Evolutionary conservation across 805 yeast genomes (phyloP), one percentile per base, ranked within the genome.

Genomic region (Starmera pachycereana): DNA sequence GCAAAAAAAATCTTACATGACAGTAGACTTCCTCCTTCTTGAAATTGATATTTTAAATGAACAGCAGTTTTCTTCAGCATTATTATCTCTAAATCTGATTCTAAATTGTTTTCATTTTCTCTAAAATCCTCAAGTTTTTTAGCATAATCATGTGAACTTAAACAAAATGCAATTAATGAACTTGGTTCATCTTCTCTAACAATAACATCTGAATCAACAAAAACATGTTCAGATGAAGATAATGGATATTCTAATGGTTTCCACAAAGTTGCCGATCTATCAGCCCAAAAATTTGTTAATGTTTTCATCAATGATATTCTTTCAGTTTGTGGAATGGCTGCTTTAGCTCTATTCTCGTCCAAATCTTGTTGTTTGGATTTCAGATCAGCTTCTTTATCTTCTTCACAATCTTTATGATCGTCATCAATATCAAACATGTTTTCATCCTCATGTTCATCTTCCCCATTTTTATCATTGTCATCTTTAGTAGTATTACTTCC

Each of bases 161-260:
- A 63, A 56, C 97, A 90, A 52, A 92, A 89, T 1, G 97, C 95
- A 46, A 94, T 85, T 44, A 92, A 62, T 0, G 97, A 89, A 51
- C 94, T 82, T 9, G 97, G 98, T 56, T 92, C 99, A 57, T 87
- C 96, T 52, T 92, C 99, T 38, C 98, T 67, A 9, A 92, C 90
- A 42, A 92, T 80, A 16, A 92, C 95, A 57, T 85, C 87, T 8
- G 95, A 85, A 54, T 94, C 97, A 14, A 86, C 87, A 65, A 92
- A 92, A 1, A 90, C 76, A 57, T 92, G 97, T 54, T 92, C 97
- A 0, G 81, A 72, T 0, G 88, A 72, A 2, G 62, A 47, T 2
- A 89, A 66, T 2, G 97, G 96, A 59, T 88, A 89, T 14, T 75
- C 81, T 29, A 92, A 65, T 0, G 96, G 95, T 48, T 85, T 88